Percentiles rank a stretch among this genome's conserved stretches.
Evolutionary conservation across 2,329 filamentous ascomycete species (phyloP).

Genomic region (Chaetomium strumarium): DNA sequence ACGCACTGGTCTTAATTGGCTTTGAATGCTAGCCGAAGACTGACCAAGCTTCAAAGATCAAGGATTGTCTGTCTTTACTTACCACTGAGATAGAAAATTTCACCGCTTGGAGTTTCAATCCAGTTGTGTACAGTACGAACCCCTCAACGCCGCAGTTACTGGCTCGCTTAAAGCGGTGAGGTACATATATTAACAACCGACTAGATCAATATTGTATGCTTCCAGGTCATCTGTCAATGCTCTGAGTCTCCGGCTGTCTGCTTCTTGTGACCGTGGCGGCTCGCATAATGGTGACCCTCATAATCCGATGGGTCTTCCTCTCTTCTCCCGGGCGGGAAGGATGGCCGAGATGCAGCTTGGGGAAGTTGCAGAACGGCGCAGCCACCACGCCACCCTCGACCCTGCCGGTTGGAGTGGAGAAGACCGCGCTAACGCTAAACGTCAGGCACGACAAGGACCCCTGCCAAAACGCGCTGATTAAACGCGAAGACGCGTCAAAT

Average conservation of each 20-base stretch:
- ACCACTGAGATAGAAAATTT: constrained; percentile 8
- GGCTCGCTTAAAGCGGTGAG: constrained; percentile 15
- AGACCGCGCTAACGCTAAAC: constrained; percentile 19
- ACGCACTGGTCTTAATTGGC: constrained; percentile 16
- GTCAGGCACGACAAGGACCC: constrained; percentile 20
- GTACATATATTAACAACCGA: too few species aligned
- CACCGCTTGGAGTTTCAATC: constrained; percentile 11
- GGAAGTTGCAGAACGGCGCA: constrained; percentile 6
- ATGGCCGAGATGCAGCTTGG: background rate
- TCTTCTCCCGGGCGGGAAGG: background rate
- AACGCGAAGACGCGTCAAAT: constrained; percentile 23
- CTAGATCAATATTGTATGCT: background rate
- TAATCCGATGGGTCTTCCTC: background rate
- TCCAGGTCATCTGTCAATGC: too few species aligned
- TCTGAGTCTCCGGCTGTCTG: too few species aligned
- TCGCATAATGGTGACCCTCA: too few species aligned
- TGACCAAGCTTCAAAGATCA: constrained; percentile 4
- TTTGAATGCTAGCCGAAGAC: constrained; percentile 2
- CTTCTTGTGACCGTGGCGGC: background rate
- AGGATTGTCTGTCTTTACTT: constrained; percentile 6
- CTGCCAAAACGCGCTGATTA: constrained; percentile 18
- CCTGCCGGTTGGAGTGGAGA: constrained; percentile 9
- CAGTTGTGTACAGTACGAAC: too few species aligned
- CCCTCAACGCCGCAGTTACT: too few species aligned
- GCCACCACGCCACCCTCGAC: constrained; percentile 19